Percentiles rank a stretch among this genome's conserved stretches.
Evolutionary conservation across 2,329 filamentous ascomycete genomes (phyloP).

Genomic region (Alternaria arbusti): DNA sequence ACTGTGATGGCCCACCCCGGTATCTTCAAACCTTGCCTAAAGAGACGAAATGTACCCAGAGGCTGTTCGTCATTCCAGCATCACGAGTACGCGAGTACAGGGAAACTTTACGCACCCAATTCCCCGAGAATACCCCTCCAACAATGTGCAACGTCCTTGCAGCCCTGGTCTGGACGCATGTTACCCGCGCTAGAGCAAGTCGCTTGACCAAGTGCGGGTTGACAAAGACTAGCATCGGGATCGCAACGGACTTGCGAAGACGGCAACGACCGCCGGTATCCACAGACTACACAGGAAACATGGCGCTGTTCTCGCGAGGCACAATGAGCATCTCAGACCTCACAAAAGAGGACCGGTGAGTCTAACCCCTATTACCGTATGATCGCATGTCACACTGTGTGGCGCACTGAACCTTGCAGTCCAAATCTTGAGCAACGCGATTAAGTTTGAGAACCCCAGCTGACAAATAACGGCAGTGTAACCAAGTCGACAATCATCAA

Average conservation of each 20-base stretch:
- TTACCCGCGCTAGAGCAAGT: constrained; percentile 39
- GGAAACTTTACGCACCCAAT: constrained; percentile 27
- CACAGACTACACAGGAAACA: constrained; percentile 40
- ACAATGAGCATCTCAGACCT: constrained; percentile 35
- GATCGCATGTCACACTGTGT: constrained; percentile 8
- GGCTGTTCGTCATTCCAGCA: constrained; percentile 38
- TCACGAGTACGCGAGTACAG: constrained; percentile 34
- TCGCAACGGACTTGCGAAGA: constrained; percentile 40
- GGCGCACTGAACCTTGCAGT: constrained; percentile 3
- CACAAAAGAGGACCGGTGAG: constrained; percentile 36
- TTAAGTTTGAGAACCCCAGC: constrained; percentile 1
- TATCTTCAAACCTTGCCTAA: constrained; percentile 37
- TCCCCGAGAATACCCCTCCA: constrained; percentile 23
- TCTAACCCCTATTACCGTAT: constrained; percentile 11
- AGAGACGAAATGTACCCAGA: constrained; percentile 33
- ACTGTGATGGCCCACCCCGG: constrained; percentile 31
- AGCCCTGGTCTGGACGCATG: constrained; percentile 45
- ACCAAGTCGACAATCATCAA: constrained; percentile 36
- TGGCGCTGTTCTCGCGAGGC: constrained; percentile 40
- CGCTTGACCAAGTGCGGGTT: constrained; percentile 25
- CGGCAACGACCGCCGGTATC: constrained; percentile 33
- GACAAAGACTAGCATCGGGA: constrained; percentile 34
- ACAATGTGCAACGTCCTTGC: constrained; percentile 44
- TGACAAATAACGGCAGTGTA: constrained; percentile 35
- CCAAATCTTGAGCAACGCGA: constrained; percentile 7